A percentile compares a stretch with the other conserved stretches of the same genome.
Evolutionary conservation across 805 yeast species (phyloP).

Genomic region (Candida ulmi): DNA sequence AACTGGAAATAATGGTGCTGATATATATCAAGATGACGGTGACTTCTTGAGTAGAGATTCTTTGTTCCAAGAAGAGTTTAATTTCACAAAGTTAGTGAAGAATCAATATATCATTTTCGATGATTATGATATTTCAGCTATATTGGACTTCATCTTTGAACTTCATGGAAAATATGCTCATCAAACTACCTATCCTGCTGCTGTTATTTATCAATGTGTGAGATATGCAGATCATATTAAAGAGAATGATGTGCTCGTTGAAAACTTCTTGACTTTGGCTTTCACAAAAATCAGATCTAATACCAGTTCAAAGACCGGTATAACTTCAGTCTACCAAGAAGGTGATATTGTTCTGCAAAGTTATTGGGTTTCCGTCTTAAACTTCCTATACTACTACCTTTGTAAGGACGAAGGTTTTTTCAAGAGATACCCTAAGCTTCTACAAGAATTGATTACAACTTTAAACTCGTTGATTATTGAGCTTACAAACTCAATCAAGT

Average conservation of each 20-base stretch:
- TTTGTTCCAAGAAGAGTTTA: conserved; percentile 38
- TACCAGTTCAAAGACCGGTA: conserved; percentile 56
- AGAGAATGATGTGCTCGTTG: conserved; percentile 50
- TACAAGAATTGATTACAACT: conserved; percentile 54
- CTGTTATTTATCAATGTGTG: conserved; percentile 62
- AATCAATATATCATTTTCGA: conserved; percentile 59
- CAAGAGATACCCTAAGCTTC: conserved; percentile 45
- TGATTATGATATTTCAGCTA: conserved; percentile 68
- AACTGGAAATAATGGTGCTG: conserved; percentile 8
- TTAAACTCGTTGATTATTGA: conserved; percentile 61
- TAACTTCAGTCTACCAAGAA: conserved; percentile 32
- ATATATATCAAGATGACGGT: conserved; percentile 18
- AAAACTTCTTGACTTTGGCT: conserved; percentile 54
- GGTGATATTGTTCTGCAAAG: conserved; percentile 70
- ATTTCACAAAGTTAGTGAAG: conserved; percentile 48
- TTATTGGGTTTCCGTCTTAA: conserved; percentile 83
- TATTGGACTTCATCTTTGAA: conserved; percentile 55
- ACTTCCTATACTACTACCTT: conserved; percentile 72
- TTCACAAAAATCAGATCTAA: conserved; percentile 56
- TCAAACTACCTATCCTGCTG: conserved; percentile 53
- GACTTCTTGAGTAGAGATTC: conserved; percentile 9
- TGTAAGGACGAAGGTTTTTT: conserved; percentile 59
- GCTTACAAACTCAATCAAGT: conserved; percentile 58
- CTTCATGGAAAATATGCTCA: conserved; percentile 50
- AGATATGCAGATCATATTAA: conserved; percentile 59